Base-by-base conservation (phyloP, 169 alveolate genomes). In the Plasmodium gonderi region DNA sequence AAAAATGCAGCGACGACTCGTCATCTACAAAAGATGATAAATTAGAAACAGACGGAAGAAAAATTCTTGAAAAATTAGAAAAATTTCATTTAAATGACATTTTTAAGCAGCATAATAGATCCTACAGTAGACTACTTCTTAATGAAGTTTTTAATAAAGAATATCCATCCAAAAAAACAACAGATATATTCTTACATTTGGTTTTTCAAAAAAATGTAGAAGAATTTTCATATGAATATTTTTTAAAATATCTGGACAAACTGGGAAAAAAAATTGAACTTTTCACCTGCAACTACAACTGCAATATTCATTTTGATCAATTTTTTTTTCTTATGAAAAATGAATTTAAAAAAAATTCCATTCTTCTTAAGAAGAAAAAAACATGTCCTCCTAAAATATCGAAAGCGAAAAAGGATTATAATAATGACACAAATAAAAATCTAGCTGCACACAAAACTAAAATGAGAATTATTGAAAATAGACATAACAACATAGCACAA, bases 31-130 rank as follows among this genome's bases (percentile, higher is more conserved):
- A 20, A n/a, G 9, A 12, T 3, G 29, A 36, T 12, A 17, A 20
- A 64, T 7, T 9, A 38, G 42, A 26, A 20, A 54, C 60, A 20
- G 31, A n/a, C 23, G 67, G 65, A 42, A 85, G 40, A 45, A 49
- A 85, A 74, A 14, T 85, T 20, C 44, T 85, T n/a, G 92, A 85
- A 85, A 75, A 74, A 74, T 54, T 75, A 31, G 45, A 85, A 51
- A 85, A 85, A n/a, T 74, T 75, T 14, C 38, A 72, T 23, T 20
- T 85, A 36, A 85, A n/a, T 44, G 78, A 75, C 26, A 85, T 85
- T 38, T 85, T 85, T 85, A 85, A 85, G 42, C 92, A 85, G 20
- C 85, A 72, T 65, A 85, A 85, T 17, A 85, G 92, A 54, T 85
- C 92, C 8, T 85, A 85, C 36, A 85, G 72, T 51, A 85, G 92